A percentile compares a stretch with the other conserved stretches of the same genome.
Conservation (phyloP, 345 rosid species). For the Gossypioides kirkii region DNA sequence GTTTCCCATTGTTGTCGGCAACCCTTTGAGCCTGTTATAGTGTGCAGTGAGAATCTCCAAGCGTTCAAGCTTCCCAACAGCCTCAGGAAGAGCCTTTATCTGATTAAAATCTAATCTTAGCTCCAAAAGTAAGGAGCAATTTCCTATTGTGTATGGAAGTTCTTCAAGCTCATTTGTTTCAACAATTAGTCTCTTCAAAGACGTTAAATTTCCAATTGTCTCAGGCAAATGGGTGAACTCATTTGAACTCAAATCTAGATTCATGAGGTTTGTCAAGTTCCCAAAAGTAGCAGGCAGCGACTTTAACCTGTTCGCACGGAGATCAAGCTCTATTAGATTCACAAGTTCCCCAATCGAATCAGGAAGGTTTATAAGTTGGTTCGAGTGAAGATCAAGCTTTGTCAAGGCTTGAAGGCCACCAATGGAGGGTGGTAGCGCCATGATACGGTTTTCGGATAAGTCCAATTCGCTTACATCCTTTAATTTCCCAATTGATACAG, state of each 20-base stretch:
- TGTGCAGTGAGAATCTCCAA: constrained; percentile 54
- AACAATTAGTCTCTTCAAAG: constrained; percentile 38
- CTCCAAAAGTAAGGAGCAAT: constrained; percentile 42
- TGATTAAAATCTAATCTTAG: constrained; percentile 58
- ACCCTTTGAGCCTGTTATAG: constrained; percentile 51
- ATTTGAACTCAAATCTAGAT: constrained; percentile 52
- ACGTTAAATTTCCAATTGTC: constrained; percentile 39
- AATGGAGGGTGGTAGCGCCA: constrained; percentile 54
- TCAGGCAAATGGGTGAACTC: constrained; percentile 42
- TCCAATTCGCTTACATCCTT: constrained; percentile 38
- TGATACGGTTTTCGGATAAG: constrained; percentile 54
- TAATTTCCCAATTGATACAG: constrained; percentile 53
- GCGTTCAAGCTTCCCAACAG: constrained; percentile 43
- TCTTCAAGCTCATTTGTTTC: constrained; percentile 63
- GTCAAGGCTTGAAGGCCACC: constrained; percentile 38
- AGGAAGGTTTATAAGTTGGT: constrained; percentile 56
- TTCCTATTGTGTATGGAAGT: constrained; percentile 55
- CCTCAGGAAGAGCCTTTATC: constrained; percentile 65
- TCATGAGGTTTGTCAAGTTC: constrained; percentile 38
- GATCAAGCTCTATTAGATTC: constrained; percentile 47
- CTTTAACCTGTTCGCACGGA: constrained; percentile 48
- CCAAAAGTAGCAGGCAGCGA: constrained; percentile 49
- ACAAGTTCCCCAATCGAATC: constrained; percentile 49
- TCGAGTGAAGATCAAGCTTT: constrained; percentile 52
- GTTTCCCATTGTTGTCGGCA: constrained; percentile 54